Evolutionary conservation across 306 rosid species (phyloP), one percentile per base, ranked within the genome.

Genomic region (Sophora flavescens): DNA sequence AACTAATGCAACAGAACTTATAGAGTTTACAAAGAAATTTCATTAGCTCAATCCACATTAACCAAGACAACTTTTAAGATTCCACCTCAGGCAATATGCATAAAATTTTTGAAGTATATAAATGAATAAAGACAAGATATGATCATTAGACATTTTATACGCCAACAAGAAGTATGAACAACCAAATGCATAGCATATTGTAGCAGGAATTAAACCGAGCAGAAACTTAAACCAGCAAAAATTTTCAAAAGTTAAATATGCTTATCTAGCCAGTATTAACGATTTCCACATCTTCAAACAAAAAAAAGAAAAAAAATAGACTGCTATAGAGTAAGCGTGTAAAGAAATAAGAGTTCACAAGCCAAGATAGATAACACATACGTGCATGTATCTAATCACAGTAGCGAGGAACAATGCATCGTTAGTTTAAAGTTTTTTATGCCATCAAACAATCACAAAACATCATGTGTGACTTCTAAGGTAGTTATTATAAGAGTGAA

Each of bases 121-220:
- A 30, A 12, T 28, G 4, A 28, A 75, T 26, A 22, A 36, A 63
- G 63, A 28, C 66, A 76, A 65, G 26, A 76, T 13, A 52, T 26
- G 26, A 53, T 30, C 16, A 58, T 58, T 30, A 8, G 26, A 54
- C 10, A 76, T 26, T 38, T 39, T 12, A 39, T 10, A 58, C 39
- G 26, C 33, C 44, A 54, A 51, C 10, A 36, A 18, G 3, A 63
- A 6, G 15, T 12, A 38, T 3, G 45, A 77, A 42, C 57, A 54
- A 2, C 2, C 28, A 53, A 75, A 38, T 15, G 28, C 22, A 45
- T n/a, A 63, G 33, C 61, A 51, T 6, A 51, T 4, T 41, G 33
- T 4, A 61, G 50, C 60, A 61, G 16, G 57, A 28, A 42, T 42
- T 44, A 17, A 44, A 44, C 13, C 14, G 16, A 8, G 33, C 47